phyloP scores from a whole-genome alignment of 768 basidiomycete genomes.

The Tulasnella sp. region DNA sequence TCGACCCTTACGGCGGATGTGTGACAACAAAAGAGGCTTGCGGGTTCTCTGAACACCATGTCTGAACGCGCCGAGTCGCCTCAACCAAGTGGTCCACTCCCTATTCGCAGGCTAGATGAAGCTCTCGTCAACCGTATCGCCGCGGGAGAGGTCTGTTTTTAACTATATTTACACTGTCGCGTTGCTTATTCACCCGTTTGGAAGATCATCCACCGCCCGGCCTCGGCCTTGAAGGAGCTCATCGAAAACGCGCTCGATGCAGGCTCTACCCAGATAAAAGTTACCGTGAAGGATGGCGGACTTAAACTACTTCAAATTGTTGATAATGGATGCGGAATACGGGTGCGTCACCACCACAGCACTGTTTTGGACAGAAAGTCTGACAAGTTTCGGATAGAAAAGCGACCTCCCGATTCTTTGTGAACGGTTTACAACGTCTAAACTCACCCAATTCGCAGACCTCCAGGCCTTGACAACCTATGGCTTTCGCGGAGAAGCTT shows the following conservation, averaged over 20 bases:
- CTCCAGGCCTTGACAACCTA: slow-evolving; percentile 75
- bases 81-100: slow-evolving; percentile 21
- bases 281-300: slow-evolving; percentile 90
- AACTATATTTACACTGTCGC: neutral
- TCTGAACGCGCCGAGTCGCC: neutral
- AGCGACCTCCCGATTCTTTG: slow-evolving; percentile 80
- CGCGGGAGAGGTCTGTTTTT: slow-evolving; percentile 36
- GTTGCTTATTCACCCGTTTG: neutral
- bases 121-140: slow-evolving; percentile 87
- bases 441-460: slow-evolving; percentile 76
- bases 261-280: slow-evolving; percentile 68
- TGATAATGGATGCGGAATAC: slow-evolving; percentile 92
- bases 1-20: no score
- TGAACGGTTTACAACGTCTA: slow-evolving; percentile 91
- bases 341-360: slow-evolving; percentile 37
- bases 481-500: slow-evolving; percentile 92
- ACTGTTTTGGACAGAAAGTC: neutral
- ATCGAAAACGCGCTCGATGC: slow-evolving; percentile 96
- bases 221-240: slow-evolving; percentile 91
- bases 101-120: slow-evolving; percentile 64
- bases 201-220: slow-evolving; percentile 81
- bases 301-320: slow-evolving; percentile 90
- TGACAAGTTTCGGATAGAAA: slow-evolving; percentile 42
- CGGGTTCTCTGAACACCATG: no score
- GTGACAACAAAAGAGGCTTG: no score